Evolutionary conservation across 805 yeast genomes (phyloP), one percentile per base, ranked within the genome.

Genomic region (Ogataea pignaliae): DNA sequence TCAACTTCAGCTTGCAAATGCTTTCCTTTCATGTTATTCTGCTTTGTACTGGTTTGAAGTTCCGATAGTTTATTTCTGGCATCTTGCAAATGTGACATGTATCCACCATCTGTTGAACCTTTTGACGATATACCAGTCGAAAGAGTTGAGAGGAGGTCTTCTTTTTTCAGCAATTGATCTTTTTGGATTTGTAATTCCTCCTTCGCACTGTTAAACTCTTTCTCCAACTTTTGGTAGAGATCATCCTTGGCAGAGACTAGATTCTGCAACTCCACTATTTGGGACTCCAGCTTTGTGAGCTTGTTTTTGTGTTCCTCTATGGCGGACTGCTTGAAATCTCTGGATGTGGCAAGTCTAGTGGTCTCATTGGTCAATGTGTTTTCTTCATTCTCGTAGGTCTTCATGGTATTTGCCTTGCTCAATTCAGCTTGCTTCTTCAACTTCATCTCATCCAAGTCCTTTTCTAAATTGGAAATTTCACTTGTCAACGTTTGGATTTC

Each of bases 101-200:
- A 90, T 9, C 97, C 97, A 30, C 85, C 82, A 54, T 82, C 84
- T 0, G 82, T 69, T 0, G 81, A 73, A 43, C 95, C 96, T 46
- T 78, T 81, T 0, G 95, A 78, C 0, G 96, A 85, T n/a, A 90
- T 81, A 55, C 97, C 97, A 0, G 96, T 88, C 0, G 89, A 81
- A 34, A 90, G 70, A 0, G 95, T 83, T 0, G 93, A 85, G 10
- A 88, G 65, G 10, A 90, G 70, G 48, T 90, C 97, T 54, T 87
- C 91, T 53, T 85, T 87, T 46, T 70, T 73, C 30, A 70, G 68
- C 38, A 75, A 70, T 12, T 71, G 70, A 5, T 66, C 69, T 47
- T 79, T 81, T 43, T 79, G 51, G 1, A 59, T 56, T 2, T 63
- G 67, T 17, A 85, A 65, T n/a, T 65, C 57, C 1, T 55, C 59